Conservation (phyloP, 306 rosid genomes). For the Rubus idaeus region DNA sequence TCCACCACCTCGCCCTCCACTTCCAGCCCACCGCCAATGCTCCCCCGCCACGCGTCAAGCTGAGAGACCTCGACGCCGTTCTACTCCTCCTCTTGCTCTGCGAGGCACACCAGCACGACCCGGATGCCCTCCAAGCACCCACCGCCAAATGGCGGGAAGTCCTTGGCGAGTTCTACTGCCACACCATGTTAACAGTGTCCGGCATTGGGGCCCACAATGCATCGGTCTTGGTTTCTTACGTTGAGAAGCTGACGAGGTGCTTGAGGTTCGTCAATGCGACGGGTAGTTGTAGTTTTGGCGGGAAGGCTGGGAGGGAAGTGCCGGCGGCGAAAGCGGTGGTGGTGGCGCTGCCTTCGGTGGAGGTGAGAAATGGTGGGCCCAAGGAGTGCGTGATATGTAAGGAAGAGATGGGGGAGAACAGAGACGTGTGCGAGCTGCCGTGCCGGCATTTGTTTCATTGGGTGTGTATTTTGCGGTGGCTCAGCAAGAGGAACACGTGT, state of each 20-base stretch:
- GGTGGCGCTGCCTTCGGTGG: conserved; percentile 59
- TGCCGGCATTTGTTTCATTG: conserved; percentile 86
- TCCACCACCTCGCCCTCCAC: conserved; percentile 60
- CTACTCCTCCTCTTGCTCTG: conserved; percentile 76
- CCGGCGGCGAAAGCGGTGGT: conserved; percentile 62
- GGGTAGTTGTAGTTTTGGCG: conserved; percentile 27
- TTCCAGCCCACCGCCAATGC: conserved; percentile 28
- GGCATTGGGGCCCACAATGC: conserved; percentile 41
- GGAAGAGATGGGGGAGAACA: conserved; percentile 71
- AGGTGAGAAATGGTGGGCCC: conserved; percentile 34
- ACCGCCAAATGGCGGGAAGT: conserved; percentile 51
- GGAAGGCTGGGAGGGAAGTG: conserved; percentile 29
- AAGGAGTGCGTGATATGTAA: conserved; percentile 79
- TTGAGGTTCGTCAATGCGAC: conserved; percentile 49
- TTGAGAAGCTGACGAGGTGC: conserved; percentile 60
- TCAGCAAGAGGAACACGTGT: conserved; percentile 78
- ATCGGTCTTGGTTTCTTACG: conserved; percentile 48
- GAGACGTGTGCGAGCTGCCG: conserved; percentile 79
- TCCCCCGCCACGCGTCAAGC: conserved; percentile 23
- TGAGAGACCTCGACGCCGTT: conserved; percentile 62
- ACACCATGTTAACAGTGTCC: conserved; percentile 36
- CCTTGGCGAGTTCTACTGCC: conserved; percentile 28
- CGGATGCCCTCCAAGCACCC: conserved; percentile 45
- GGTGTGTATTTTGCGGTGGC: conserved; percentile 82
- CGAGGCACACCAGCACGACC: conserved; percentile 61